Percentiles rank a stretch among this genome's conserved stretches.
Conservation (phyloP, 495 filamentous ascomycete genomes). For the Podospora tetraspora region DNA sequence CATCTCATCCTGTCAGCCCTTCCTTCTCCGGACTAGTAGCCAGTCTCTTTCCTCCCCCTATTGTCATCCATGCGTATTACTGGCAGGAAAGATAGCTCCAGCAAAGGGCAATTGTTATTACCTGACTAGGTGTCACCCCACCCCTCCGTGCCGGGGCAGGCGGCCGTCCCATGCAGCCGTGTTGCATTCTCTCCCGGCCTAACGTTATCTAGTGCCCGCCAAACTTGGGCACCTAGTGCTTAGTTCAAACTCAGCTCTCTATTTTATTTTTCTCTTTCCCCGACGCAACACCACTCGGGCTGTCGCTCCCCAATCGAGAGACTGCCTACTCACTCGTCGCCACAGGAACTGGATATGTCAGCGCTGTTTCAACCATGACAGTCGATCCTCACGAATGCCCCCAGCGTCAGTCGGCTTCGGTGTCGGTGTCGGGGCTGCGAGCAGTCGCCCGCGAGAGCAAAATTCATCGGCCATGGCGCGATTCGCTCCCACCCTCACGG, state of each 20-base stretch:
- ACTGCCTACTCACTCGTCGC: not conserved
- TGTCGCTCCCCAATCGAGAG: not conserved
- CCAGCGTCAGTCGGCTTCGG: not conserved
- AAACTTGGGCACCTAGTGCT: not conserved
- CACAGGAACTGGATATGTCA: constrained; percentile 18
- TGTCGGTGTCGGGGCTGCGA: not conserved
- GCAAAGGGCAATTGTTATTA: not conserved
- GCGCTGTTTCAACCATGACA: constrained; percentile 13
- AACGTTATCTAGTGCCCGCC: too few species aligned
- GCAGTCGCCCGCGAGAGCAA: not conserved
- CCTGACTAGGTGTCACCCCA: not conserved
- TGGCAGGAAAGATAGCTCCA: not conserved
- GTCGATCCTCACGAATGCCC: not conserved
- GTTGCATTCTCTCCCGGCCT: not conserved
- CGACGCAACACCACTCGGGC: not conserved
- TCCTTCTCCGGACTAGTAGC: not conserved
- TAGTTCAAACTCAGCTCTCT: not conserved
- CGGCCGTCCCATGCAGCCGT: not conserved
- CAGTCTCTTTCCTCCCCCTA: too few species aligned
- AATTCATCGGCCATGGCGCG: not conserved
- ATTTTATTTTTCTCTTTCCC: not conserved
- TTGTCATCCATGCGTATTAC: not conserved
- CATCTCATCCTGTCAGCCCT: not conserved
- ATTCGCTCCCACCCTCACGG: not conserved
- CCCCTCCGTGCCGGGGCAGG: too few species aligned